Conservation (phyloP, 2,329 filamentous ascomycete species). For the Fusarium nematophilum region DNA sequence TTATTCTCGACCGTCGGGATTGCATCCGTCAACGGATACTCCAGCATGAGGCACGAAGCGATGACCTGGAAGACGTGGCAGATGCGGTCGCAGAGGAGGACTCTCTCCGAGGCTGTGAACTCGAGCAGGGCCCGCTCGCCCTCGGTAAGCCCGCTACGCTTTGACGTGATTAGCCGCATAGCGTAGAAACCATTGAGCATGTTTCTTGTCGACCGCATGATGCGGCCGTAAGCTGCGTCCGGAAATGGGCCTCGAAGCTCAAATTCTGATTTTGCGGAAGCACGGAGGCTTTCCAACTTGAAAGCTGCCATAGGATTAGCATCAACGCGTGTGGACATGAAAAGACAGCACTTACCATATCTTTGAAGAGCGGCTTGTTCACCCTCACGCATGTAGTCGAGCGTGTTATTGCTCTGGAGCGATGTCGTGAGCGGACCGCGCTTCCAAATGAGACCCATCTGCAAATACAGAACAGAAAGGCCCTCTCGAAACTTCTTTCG, state of each 20-base stretch:
- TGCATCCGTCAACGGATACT: slow-evolving; percentile 91
- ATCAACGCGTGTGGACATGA: too few species aligned
- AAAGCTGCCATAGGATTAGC: slow-evolving; percentile 56
- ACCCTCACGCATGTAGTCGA: slow-evolving; percentile 84
- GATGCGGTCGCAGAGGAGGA: slow-evolving; percentile 85
- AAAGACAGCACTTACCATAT: slow-evolving; percentile 60
- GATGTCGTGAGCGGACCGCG: slow-evolving; percentile 86
- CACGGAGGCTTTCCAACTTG: slow-evolving; percentile 78
- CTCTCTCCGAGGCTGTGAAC: slow-evolving; percentile 83
- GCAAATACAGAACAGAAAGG: slow-evolving; percentile 88
- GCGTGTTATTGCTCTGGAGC: slow-evolving; percentile 65
- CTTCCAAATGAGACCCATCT: slow-evolving; percentile 97
- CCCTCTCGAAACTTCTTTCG: slow-evolving; percentile 90
- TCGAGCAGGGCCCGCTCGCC: slow-evolving; percentile 85
- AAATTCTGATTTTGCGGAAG: slow-evolving; percentile 84
- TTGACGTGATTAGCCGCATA: slow-evolving; percentile 92
- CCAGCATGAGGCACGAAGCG: slow-evolving; percentile 91
- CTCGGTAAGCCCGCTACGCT: slow-evolving; percentile 78
- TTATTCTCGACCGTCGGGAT: slow-evolving; percentile 85
- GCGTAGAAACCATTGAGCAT: slow-evolving; percentile 95
- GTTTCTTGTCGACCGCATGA: slow-evolving; percentile 82
- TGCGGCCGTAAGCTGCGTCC: slow-evolving; percentile 74
- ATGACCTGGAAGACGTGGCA: slow-evolving; percentile 90
- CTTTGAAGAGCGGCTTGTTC: slow-evolving; percentile 90
- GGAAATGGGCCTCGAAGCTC: slow-evolving; percentile 91